phyloP scores from a whole-genome alignment of 2,329 filamentous ascomycete genomes.

The Pezicula radicicola region DNA sequence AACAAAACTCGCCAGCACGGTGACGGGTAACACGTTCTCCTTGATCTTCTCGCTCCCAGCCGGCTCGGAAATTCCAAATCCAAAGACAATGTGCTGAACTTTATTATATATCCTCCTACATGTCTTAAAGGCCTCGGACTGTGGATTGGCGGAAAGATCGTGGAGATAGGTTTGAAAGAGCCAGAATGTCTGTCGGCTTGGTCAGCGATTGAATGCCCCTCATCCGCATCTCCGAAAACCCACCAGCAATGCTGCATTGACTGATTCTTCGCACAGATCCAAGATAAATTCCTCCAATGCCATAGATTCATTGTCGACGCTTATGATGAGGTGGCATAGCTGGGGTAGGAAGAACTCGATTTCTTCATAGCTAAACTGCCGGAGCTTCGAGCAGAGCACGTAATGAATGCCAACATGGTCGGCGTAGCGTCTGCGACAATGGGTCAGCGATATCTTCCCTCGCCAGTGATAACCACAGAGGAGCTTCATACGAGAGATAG shows the following conservation, averaged over 20 bases:
- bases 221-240: conserved; percentile 29
- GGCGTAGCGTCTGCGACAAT: conserved; percentile 67
- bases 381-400: conserved; percentile 83
- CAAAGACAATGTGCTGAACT: conserved; percentile 84
- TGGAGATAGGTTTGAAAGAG: conserved; percentile 85
- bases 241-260: conserved; percentile 79
- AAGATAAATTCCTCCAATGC: conserved; percentile 84
- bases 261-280: conserved; percentile 83
- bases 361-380: conserved; percentile 85
- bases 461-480: not conserved
- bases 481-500: conserved; percentile 68
- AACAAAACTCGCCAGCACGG: conserved; percentile 76
- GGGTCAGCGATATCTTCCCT: conserved; percentile 1
- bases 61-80: conserved; percentile 72
- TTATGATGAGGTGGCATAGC: conserved; percentile 84
- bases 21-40: conserved; percentile 78
- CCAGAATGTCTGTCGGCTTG: conserved; percentile 70
- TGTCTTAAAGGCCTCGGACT: conserved; percentile 75
- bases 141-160: conserved; percentile 72
- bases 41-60: conserved; percentile 71
- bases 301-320: conserved; percentile 89
- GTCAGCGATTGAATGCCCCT: conserved; percentile 12
- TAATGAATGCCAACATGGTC: conserved; percentile 89
- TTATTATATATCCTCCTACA: conserved; percentile 84
- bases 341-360: conserved; percentile 91